phyloP scores from a whole-genome alignment of 305 asterid genomes.

The Petunia hybrid region DNA sequence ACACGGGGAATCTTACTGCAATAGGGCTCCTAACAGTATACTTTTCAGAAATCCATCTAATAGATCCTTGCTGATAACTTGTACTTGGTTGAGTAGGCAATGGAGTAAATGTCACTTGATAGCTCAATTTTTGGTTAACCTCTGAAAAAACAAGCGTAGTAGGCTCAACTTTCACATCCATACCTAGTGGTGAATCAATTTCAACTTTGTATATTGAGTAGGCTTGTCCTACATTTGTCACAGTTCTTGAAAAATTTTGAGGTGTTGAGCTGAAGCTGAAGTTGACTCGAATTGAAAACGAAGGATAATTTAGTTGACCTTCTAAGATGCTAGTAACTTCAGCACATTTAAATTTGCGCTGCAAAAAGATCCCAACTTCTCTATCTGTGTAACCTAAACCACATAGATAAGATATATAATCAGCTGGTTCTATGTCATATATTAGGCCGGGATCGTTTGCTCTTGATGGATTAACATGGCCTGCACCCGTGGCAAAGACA shows the following conservation, averaged over 20 bases:
- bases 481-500: slow-evolving; percentile 56
- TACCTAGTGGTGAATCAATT: slow-evolving; percentile 43
- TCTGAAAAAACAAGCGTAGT: slow-evolving; percentile 40
- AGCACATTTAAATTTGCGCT: slow-evolving; percentile 45
- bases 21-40: slow-evolving; percentile 53
- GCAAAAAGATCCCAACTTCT: slow-evolving; percentile 39
- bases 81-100: neutral
- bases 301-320: slow-evolving; percentile 60
- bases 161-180: slow-evolving; percentile 45
- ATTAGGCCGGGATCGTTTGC: slow-evolving; percentile 63
- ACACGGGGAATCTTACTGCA: slow-evolving; percentile 27
- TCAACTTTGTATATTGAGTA: slow-evolving; percentile 41
- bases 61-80: slow-evolving; percentile 42
- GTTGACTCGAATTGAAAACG: slow-evolving; percentile 40
- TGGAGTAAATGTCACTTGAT: slow-evolving; percentile 47
- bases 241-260: slow-evolving; percentile 54
- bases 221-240: slow-evolving; percentile 55
- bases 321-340: slow-evolving; percentile 42
- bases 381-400: slow-evolving; percentile 54
- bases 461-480: slow-evolving; percentile 59
- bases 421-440: slow-evolving; percentile 48
- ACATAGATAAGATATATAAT: slow-evolving; percentile 57
- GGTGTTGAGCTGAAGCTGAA: slow-evolving; percentile 21
- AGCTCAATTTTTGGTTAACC: slow-evolving; percentile 43
- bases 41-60: slow-evolving; percentile 48